Evolutionary conservation across 1,284 basidiomycete genomes (phyloP).

Genomic region (Marasmius oreades): DNA sequence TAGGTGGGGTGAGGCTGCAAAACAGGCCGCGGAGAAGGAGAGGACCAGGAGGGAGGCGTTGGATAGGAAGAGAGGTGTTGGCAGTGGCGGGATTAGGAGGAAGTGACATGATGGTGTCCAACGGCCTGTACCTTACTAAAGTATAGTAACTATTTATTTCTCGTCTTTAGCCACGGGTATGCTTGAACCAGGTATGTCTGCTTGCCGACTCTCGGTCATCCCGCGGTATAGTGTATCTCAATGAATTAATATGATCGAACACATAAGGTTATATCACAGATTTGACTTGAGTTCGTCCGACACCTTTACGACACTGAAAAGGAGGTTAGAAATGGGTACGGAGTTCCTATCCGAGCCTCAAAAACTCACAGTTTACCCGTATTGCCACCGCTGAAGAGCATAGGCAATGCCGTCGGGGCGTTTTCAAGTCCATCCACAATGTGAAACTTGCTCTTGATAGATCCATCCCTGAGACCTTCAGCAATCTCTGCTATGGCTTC

Average conservation of each 20-base stretch:
- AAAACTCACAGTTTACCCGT: slow-evolving; percentile 76
- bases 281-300: not conserved
- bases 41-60: not conserved
- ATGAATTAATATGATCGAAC: not conserved
- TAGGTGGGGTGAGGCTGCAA: not conserved
- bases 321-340: not conserved
- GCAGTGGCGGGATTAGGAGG: not conserved
- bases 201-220: too few relatives aligned
- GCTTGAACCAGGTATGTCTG: too few relatives aligned
- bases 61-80: not conserved
- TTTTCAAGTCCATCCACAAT: slow-evolving; percentile 69
- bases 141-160: too few relatives aligned
- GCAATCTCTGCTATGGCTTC: slow-evolving; percentile 54
- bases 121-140: too few relatives aligned
- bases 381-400: slow-evolving; percentile 80
- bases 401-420: slow-evolving; percentile 62
- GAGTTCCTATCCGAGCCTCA: too few relatives aligned
- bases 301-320: not conserved
- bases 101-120: not conserved
- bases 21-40: not conserved
- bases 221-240: too few relatives aligned
- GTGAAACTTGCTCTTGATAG: slow-evolving; percentile 80
- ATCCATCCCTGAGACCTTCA: slow-evolving; percentile 59
- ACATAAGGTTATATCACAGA: not conserved
- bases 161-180: too few relatives aligned